Conservation (phyloP, 352 stramenopile genomes). For the Pilasporangium apinafurcum region DNA sequence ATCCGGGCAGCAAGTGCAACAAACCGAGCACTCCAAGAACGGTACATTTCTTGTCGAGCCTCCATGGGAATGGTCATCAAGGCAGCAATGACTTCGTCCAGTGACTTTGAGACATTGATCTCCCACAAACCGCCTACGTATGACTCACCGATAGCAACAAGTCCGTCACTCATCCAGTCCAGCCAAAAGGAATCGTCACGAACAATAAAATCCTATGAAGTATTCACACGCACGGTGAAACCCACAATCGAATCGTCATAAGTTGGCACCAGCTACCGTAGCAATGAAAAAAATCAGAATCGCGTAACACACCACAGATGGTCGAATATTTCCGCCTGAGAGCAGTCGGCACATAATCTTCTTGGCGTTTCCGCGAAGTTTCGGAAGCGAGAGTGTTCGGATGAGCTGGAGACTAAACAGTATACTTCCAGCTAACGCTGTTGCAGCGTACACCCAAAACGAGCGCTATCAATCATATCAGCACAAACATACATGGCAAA, state of each 20-base stretch:
- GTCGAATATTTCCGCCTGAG: constrained; percentile 46
- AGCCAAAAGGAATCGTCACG: constrained; percentile 78
- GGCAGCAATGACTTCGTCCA: constrained; percentile 68
- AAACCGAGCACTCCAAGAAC: constrained; percentile 72
- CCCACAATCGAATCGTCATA: neutral
- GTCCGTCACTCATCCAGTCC: constrained; percentile 83
- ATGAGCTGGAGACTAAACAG: constrained; percentile 61
- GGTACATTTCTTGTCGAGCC: constrained; percentile 80
- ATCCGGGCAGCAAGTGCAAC: constrained; percentile 64
- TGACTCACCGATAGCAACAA: constrained; percentile 78
- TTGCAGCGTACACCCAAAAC: constrained; percentile 73
- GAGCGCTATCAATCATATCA: constrained; percentile 31
- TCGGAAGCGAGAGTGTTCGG: constrained; percentile 66
- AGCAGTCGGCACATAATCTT: constrained; percentile 71
- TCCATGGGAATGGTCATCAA: constrained; percentile 81
- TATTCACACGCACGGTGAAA: neutral
- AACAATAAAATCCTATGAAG: constrained; percentile 63
- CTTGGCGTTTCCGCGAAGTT: constrained; percentile 59
- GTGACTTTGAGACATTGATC: constrained; percentile 33
- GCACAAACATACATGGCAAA: neutral
- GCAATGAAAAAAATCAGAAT: neutral
- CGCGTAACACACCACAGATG: constrained; percentile 32
- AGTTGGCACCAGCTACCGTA: neutral
- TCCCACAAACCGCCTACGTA: constrained; percentile 76
- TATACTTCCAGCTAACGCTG: constrained; percentile 44